These are phyloP conservation scores for Talinum fruticosum DNA, from an alignment of 148 eudicot genomes.

Conservation along the genomic window DNA sequence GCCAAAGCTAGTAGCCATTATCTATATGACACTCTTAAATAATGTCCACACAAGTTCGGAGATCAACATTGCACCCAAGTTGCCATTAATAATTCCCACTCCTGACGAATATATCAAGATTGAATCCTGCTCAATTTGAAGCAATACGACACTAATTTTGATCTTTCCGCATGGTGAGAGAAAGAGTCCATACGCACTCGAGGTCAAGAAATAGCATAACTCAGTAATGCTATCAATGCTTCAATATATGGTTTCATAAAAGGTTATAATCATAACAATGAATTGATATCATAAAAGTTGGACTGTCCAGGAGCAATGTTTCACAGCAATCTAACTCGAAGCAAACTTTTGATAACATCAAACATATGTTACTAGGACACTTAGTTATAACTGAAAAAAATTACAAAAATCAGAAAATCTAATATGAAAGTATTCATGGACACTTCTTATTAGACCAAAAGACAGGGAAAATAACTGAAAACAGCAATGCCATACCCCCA, in stretches of 20 bases:
- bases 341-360: neutral
- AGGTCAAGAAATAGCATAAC: neutral
- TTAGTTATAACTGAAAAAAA: neutral
- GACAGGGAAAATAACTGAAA: neutral
- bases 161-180: neutral
- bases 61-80: neutral
- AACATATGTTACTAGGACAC: neutral
- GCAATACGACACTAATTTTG: too few species aligned
- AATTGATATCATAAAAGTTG: neutral
- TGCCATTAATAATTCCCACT: neutral
- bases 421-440: neutral
- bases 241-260: neutral
- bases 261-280: neutral
- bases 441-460: neutral
- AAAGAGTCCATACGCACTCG: neutral
- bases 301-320: neutral
- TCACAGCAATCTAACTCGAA: neutral
- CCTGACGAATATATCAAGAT: neutral
- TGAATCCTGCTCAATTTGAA: neutral
- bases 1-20: neutral
- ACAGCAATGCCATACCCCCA: neutral
- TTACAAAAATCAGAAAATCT: too few species aligned
- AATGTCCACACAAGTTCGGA: neutral
- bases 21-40: neutral
- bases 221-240: neutral